Percentiles rank a stretch among this genome's conserved stretches.
phyloP scores from a whole-genome alignment of 1,139 yeast species.

The Candida anutae region DNA sequence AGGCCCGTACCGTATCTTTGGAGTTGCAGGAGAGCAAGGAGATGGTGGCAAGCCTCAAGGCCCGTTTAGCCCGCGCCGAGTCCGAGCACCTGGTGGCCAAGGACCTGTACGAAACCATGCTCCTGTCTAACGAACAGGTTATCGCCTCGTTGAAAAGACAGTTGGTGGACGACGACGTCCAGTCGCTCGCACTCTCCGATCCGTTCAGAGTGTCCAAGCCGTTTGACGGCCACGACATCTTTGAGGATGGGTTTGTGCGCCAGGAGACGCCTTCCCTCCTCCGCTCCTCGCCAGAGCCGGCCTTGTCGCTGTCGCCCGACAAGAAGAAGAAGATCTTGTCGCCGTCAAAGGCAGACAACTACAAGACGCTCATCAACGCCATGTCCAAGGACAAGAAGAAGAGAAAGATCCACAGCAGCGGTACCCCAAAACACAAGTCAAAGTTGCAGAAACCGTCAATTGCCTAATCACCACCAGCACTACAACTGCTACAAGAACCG shows the following conservation, averaged over 20 bases:
- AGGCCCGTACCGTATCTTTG: conserved; percentile 1
- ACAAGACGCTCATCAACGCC: conserved; percentile 9
- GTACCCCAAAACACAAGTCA: no score
- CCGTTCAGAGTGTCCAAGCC: neutral
- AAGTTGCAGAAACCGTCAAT: no score
- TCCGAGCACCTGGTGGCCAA: no score
- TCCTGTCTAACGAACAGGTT: conserved; percentile 1
- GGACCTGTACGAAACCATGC: neutral
- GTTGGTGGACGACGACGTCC: neutral
- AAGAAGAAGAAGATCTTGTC: conserved; percentile 6
- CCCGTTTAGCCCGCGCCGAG: neutral
- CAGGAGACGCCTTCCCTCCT: conserved; percentile 3
- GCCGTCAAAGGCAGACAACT: conserved; percentile 9
- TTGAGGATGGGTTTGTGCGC: neutral
- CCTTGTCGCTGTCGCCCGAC: neutral
- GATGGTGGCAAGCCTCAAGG: no score
- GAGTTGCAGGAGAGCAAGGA: no score
- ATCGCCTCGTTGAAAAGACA: neutral
- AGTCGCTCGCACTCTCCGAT: neutral
- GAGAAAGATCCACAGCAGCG: conserved; percentile 6
- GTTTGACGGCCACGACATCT: neutral
- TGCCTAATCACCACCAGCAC: no score
- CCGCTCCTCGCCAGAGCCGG: conserved; percentile 1
- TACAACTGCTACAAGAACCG: no score
- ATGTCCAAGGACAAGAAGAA: conserved; percentile 12